These are phyloP conservation scores for Apiospora sp. DNA, from an alignment of 2,329 filamentous ascomycete species.

Conservation along the genomic window DNA sequence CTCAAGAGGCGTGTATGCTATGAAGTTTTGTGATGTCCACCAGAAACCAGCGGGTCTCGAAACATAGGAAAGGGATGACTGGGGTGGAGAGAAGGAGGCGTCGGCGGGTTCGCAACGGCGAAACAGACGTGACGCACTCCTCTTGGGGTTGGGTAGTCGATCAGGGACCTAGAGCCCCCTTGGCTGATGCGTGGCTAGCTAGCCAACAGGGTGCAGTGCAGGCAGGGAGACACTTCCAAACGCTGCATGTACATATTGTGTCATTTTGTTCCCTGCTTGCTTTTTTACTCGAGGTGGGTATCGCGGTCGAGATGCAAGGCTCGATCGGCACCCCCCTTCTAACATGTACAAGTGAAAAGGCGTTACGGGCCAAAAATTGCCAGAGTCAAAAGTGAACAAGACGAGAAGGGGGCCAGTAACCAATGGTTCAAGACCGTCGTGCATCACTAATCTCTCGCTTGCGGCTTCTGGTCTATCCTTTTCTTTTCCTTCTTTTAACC, in stretches of 20 bases:
- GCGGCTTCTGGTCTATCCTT: not conserved
- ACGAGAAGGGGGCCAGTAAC: not conserved
- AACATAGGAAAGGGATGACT: not conserved
- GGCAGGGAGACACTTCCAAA: not conserved
- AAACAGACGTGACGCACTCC: conserved; percentile 2
- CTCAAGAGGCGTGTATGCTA: not conserved
- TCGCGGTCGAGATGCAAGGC: not conserved
- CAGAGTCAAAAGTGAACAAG: not conserved
- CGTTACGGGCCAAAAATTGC: not conserved
- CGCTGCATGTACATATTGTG: conserved; percentile 13
- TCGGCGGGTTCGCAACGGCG: conserved; percentile 7
- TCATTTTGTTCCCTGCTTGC: not conserved
- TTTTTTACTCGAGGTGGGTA: not conserved
- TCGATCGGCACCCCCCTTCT: not conserved
- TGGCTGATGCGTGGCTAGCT: conserved; percentile 15
- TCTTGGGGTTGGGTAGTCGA: conserved; percentile 8
- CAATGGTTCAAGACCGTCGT: not conserved
- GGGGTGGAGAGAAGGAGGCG: not conserved
- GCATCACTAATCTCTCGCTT: not conserved
- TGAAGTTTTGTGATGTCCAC: not conserved
- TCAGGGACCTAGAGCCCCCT: conserved; percentile 15
- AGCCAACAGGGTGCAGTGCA: not conserved
- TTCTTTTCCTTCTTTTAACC: not conserved
- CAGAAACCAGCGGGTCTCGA: not conserved
- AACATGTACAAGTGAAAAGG: not conserved